Conservation (phyloP, 768 basidiomycete genomes). For the Exsudoporus frostii region DNA sequence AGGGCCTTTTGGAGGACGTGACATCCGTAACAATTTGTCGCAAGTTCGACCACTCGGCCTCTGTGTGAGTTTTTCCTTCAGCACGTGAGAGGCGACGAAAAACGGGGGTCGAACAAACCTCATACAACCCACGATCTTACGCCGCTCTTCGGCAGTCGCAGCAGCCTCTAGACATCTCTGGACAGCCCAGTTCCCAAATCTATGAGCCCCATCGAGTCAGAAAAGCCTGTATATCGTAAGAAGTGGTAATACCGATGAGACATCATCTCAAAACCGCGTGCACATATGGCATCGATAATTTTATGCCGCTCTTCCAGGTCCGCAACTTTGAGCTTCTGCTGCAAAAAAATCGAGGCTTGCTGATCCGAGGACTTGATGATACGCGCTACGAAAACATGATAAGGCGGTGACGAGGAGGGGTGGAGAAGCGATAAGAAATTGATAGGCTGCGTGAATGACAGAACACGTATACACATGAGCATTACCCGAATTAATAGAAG, state of each 20-base stretch:
- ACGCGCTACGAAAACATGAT: constrained; percentile 74
- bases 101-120: constrained; percentile 42
- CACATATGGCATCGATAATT: constrained; percentile 84
- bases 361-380: constrained; percentile 90
- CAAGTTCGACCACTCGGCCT: constrained; percentile 80
- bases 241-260: constrained; percentile 59
- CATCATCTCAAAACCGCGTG: constrained; percentile 90
- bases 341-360: constrained; percentile 86
- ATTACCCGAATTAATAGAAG: constrained; percentile 9
- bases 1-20: constrained; percentile 88
- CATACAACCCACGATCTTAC: constrained; percentile 86
- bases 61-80: constrained; percentile 34
- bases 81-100: constrained; percentile 7
- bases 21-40: constrained; percentile 86
- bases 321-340: constrained; percentile 88
- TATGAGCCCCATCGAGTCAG: constrained; percentile 28
- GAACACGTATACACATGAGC: constrained; percentile 8
- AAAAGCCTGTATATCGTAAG: background rate
- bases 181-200: constrained; percentile 93
- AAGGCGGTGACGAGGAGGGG: constrained; percentile 82
- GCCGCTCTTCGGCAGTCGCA: constrained; percentile 65
- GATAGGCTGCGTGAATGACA: constrained; percentile 57
- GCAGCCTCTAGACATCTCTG: constrained; percentile 84
- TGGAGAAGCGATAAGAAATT: constrained; percentile 85
- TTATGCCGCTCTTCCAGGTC: constrained; percentile 72